A percentile compares a stretch with the other conserved stretches of the same genome.
phyloP scores from a whole-genome alignment of 257 asterid genomes.

The Solanum tarapatanum region DNA sequence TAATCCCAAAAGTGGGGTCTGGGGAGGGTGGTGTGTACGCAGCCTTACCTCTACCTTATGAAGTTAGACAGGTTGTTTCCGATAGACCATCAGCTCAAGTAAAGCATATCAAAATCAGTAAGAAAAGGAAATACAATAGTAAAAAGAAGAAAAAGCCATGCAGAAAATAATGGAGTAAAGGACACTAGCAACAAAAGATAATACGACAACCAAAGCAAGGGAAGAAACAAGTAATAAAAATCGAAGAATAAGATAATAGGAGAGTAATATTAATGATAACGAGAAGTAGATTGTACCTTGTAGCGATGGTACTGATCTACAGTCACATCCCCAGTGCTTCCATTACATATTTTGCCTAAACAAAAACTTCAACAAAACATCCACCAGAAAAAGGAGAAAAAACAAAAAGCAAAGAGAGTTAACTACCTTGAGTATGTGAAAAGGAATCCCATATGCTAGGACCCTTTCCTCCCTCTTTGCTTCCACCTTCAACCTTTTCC shows the following conservation, averaged over 20 bases:
- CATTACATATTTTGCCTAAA: constrained; percentile 40
- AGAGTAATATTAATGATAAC: not conserved
- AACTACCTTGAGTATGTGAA: constrained; percentile 29
- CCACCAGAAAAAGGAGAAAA: not conserved
- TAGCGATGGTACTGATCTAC: constrained; percentile 46
- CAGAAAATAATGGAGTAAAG: not conserved
- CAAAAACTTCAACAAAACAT: not conserved
- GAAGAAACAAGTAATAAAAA: not conserved
- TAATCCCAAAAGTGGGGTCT: not conserved
- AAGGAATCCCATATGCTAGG: constrained; percentile 47
- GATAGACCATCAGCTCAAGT: not conserved
- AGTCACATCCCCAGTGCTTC: constrained; percentile 41
- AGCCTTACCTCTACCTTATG: not conserved
- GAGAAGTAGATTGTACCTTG: constrained; percentile 18
- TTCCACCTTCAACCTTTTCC: constrained; percentile 39
- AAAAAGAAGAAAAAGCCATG: not conserved
- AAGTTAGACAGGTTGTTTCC: not conserved
- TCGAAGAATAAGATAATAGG: not conserved
- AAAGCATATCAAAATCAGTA: not conserved
- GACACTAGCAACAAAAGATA: not conserved
- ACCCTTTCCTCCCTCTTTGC: constrained; percentile 40
- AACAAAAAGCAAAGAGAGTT: not conserved
- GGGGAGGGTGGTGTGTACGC: not conserved
- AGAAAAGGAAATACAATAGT: not conserved
- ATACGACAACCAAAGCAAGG: not conserved